Evolutionary conservation across 2,329 filamentous ascomycete genomes (phyloP).

Genomic region (Sporothrix schenckii): DNA sequence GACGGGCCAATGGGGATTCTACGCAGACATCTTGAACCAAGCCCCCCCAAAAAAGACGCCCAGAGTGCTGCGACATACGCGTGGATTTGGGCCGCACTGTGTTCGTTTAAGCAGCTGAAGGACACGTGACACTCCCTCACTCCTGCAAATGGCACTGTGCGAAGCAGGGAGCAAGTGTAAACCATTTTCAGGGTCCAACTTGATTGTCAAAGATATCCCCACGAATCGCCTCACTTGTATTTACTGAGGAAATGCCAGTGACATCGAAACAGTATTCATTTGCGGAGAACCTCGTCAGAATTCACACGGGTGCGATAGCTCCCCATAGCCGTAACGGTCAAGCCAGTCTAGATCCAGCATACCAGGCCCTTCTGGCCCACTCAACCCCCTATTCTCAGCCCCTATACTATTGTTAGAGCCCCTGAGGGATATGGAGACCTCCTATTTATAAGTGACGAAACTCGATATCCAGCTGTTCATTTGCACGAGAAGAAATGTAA

Average conservation of each 20-base stretch:
- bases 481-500: neutral
- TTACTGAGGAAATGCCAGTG: neutral
- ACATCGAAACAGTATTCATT: neutral
- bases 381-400: slow-evolving; percentile 11
- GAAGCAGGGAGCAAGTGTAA: neutral
- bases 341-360: neutral
- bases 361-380: slow-evolving; percentile 4
- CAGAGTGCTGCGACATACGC: neutral
- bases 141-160: neutral
- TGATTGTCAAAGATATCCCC: neutral
- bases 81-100: neutral
- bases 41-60: neutral
- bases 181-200: slow-evolving; percentile 8
- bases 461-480: neutral
- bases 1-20: neutral
- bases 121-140: neutral
- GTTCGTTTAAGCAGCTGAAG: neutral
- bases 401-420: slow-evolving; percentile 1
- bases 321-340: neutral
- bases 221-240: neutral
- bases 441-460: neutral
- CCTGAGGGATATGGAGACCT: slow-evolving; percentile 22
- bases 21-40: neutral
- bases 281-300: slow-evolving; percentile 14
- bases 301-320: neutral